Evolutionary conservation across 2,329 filamentous ascomycete species (phyloP).

Genomic region (Alternaria sp.): DNA sequence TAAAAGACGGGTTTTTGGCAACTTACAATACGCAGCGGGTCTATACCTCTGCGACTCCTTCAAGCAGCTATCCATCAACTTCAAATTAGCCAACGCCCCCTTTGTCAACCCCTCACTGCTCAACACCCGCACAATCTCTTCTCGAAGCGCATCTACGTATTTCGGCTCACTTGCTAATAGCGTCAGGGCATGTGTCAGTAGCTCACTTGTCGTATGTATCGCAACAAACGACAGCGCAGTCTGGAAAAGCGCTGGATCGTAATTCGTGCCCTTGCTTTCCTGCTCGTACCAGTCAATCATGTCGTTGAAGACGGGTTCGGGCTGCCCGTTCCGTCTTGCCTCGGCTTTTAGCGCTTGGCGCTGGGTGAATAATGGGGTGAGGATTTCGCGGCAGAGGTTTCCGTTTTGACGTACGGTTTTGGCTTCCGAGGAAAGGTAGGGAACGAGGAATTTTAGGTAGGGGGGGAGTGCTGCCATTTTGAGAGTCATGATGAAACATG

Average conservation of each 20-base stretch:
- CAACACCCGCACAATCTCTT: background rate
- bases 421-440: background rate
- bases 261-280: too few relatives aligned
- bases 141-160: background rate
- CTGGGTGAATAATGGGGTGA: background rate
- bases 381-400: background rate
- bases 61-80: background rate
- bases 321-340: background rate
- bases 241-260: background rate
- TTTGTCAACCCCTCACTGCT: background rate
- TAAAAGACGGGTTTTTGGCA: too few relatives aligned
- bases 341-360: background rate
- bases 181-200: background rate
- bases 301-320: background rate
- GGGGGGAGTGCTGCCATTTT: background rate
- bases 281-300: constrained; percentile 1
- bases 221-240: background rate
- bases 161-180: background rate
- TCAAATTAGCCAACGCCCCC: background rate
- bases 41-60: background rate
- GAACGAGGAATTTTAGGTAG: background rate
- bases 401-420: background rate
- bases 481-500: background rate
- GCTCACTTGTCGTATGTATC: constrained; percentile 5
- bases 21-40: background rate